These are phyloP conservation scores for Cladophialophora yegresii DNA, from an alignment of 2,329 filamentous ascomycete genomes.

Conservation along the genomic window DNA sequence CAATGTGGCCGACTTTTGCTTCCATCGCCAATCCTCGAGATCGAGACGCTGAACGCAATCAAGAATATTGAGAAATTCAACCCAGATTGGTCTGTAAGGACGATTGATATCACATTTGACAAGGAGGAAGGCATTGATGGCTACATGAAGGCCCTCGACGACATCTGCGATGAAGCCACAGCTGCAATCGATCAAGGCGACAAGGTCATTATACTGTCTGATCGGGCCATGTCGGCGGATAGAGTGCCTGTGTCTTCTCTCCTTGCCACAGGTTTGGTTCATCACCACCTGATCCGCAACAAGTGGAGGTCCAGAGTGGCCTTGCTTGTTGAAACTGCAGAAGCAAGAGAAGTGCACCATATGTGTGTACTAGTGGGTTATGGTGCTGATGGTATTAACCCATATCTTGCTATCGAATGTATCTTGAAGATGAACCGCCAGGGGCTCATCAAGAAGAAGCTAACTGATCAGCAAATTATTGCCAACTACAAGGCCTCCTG, in stretches of 20 bases:
- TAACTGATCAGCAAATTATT: conserved; percentile 78
- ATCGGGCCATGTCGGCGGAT: conserved; percentile 79
- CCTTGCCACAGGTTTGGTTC: conserved; percentile 87
- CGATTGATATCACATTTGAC: conserved; percentile 89
- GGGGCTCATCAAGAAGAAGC: conserved; percentile 85
- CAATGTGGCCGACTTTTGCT: conserved; percentile 85
- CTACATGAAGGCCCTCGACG: conserved; percentile 83
- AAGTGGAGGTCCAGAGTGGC: conserved; percentile 91
- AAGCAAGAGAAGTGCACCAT: conserved; percentile 96
- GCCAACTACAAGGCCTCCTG: conserved; percentile 97
- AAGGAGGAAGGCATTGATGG: conserved; percentile 80
- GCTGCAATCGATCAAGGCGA: conserved; percentile 80
- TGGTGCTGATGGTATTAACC: conserved; percentile 90
- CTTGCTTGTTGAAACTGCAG: conserved; percentile 85
- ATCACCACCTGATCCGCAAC: conserved; percentile 93
- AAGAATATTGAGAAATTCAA: conserved; percentile 73
- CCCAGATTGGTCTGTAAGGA: conserved; percentile 81
- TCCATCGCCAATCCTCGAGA: conserved; percentile 83
- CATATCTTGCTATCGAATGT: conserved; percentile 93
- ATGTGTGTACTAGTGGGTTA: conserved; percentile 98
- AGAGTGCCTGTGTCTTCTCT: conserved; percentile 84
- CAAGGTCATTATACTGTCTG: conserved; percentile 84
- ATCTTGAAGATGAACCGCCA: conserved; percentile 96
- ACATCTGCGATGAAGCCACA: conserved; percentile 81
- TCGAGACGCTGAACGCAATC: conserved; percentile 86